Base-by-base conservation (phyloP, 352 stramenopile genomes). In the Elongisporangium undulatum region DNA sequence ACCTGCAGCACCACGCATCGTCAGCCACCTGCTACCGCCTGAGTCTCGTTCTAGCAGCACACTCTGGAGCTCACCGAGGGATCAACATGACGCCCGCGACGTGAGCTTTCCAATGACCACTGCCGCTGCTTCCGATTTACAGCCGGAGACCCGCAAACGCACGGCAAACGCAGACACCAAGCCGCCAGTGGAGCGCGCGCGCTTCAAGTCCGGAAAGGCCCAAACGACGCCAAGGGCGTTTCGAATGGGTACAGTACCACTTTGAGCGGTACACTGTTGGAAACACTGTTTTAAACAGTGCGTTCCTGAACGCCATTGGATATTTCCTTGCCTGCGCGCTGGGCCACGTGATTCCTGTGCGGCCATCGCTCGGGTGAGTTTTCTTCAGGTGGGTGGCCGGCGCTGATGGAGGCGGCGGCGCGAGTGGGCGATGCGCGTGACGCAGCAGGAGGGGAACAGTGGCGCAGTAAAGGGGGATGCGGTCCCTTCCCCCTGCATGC, bases 271-370 rank as follows among this genome's bases (percentile, higher is more conserved):
- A 67, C 57, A 20, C 38, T 4, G 34, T 45, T 45, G 7, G 22
- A 53, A 53, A 53, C 49, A 53, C 49, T 53, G 49, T 53, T 53
- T 53, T 17, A 53, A 53, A 53, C 49, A 17, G 34, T 17, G 34
- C 5, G 1, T 16, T 45, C 34, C 34, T 45, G 34, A 45, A 45
- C 34, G 34, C 65, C 68, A 79, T 64, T 57, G 75, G 64, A 81
- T 71, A 71, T 79, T 78, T 77, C 68, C 59, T 53, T 49, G 49
- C 49, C 20, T 53, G 58, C 50, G 56, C 50, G 56, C 59, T 66
- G 53, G 63, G 64, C 63, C 66, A 64, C 62, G 63, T 66, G 55
- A 59, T 65, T 71, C 56, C 49, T 22, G 34, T 45, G 34, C 34
- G 34, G 34, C 34, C 34, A 45, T 45, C 34, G 13, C 34, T 17